phyloP scores from a whole-genome alignment of 208 protist species.

The Wallacemonas collosoma region DNA sequence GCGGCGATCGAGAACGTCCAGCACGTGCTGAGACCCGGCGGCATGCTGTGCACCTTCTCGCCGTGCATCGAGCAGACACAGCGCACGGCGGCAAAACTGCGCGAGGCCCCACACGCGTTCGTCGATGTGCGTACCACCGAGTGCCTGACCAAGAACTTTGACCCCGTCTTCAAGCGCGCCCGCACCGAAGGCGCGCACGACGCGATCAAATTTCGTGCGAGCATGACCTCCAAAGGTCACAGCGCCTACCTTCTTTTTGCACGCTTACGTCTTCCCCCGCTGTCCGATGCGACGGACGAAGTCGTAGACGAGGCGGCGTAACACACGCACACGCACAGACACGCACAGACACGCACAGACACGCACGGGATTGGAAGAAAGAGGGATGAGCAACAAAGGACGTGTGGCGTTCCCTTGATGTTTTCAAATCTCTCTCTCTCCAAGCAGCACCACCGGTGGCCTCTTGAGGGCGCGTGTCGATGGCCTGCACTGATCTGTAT shows the following conservation, averaged over 20 bases:
- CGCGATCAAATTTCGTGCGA: slow-evolving; percentile 52
- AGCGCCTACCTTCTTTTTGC: slow-evolving; percentile 93
- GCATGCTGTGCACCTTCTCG: slow-evolving; percentile 92
- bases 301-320: slow-evolving; percentile 9
- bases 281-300: background rate
- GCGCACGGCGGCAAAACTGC: slow-evolving; percentile 67
- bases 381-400: too few species aligned
- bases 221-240: slow-evolving; percentile 81
- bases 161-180: slow-evolving; percentile 66
- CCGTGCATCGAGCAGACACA: slow-evolving; percentile 95
- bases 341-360: background rate
- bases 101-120: slow-evolving; percentile 68
- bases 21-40: slow-evolving; percentile 76
- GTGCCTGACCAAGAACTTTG: slow-evolving; percentile 77
- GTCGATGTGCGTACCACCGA: slow-evolving; percentile 90
- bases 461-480: too few species aligned
- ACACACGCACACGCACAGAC: slow-evolving; percentile 10
- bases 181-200: slow-evolving; percentile 43
- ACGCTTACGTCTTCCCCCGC: slow-evolving; percentile 53
- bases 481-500: too few species aligned
- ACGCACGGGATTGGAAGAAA: too few species aligned
- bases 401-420: too few species aligned
- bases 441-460: too few species aligned
- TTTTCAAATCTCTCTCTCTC: too few species aligned
- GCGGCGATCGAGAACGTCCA: slow-evolving; percentile 83